Conservation (phyloP, 2,329 filamentous ascomycete genomes). For the Hymenoscyphus repandus region DNA sequence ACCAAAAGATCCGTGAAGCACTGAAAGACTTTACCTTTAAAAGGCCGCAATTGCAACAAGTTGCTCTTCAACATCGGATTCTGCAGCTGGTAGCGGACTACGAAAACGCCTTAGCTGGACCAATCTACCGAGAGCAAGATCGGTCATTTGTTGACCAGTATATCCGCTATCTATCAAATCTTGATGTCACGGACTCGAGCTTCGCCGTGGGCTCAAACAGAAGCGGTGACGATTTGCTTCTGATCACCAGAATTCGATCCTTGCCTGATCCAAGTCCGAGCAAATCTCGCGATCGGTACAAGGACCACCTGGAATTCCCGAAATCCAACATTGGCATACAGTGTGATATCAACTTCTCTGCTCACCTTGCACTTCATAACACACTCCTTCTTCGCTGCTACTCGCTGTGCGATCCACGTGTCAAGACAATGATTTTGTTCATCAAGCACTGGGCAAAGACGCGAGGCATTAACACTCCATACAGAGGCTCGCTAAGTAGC, state of each 20-base stretch:
- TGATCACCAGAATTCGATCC: slow-evolving; percentile 25
- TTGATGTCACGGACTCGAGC: slow-evolving; percentile 29
- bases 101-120: slow-evolving; percentile 46
- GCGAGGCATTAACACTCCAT: slow-evolving; percentile 80
- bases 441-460: slow-evolving; percentile 87
- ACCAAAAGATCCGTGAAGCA: slow-evolving; percentile 39
- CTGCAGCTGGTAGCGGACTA: slow-evolving; percentile 53
- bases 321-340: slow-evolving; percentile 74
- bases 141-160: slow-evolving; percentile 41
- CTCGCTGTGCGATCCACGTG: slow-evolving; percentile 69
- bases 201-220: slow-evolving; percentile 1
- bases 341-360: slow-evolving; percentile 89
- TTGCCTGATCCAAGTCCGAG: slow-evolving; percentile 36
- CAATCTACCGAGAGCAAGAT: slow-evolving; percentile 38
- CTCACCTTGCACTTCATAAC: slow-evolving; percentile 77
- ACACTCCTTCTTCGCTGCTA: slow-evolving; percentile 80
- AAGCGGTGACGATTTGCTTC: slow-evolving; percentile 6
- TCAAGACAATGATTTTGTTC: slow-evolving; percentile 74
- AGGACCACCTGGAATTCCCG: slow-evolving; percentile 68
- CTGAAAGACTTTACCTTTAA: slow-evolving; percentile 27
- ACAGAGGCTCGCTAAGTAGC: slow-evolving; percentile 78
- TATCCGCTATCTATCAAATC: slow-evolving; percentile 42
- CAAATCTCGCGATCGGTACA: slow-evolving; percentile 49
- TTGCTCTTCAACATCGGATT: slow-evolving; percentile 41
- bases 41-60: slow-evolving; percentile 34